Conservation (phyloP, 2,329 filamentous ascomycete species). For the Hirsutella minnesotensis region DNA sequence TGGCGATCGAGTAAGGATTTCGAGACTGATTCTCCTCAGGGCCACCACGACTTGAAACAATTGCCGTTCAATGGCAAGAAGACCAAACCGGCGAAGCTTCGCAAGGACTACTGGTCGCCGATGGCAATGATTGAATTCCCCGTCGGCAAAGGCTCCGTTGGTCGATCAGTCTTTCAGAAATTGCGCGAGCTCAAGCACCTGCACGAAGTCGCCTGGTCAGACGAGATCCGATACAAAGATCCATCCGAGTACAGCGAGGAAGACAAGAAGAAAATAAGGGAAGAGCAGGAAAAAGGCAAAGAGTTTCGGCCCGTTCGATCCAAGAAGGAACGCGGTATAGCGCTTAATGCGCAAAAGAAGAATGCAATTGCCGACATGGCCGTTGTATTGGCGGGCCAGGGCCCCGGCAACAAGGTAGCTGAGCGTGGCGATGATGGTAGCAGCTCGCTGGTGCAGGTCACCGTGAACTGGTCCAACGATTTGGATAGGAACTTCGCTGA, state of each 20-base stretch:
- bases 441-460: constrained; percentile 25
- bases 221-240: constrained; percentile 30
- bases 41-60: constrained; percentile 37
- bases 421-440: constrained; percentile 9
- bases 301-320: constrained; percentile 21
- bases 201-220: constrained; percentile 50
- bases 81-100: constrained; percentile 47
- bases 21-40: constrained; percentile 12
- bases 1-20: too few relatives aligned
- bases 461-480: constrained; percentile 39
- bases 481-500: constrained; percentile 33
- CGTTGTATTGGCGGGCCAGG: constrained; percentile 38
- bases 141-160: constrained; percentile 36
- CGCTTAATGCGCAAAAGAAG: constrained; percentile 47
- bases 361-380: constrained; percentile 55
- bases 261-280: constrained; percentile 20
- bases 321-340: constrained; percentile 33
- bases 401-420: constrained; percentile 37
- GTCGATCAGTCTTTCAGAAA: constrained; percentile 48
- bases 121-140: constrained; percentile 49
- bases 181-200: constrained; percentile 51
- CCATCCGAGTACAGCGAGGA: constrained; percentile 19
- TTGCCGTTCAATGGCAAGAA: constrained; percentile 59
- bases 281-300: constrained; percentile 16
- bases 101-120: constrained; percentile 56